Percentiles rank a stretch among this genome's conserved stretches.
These are phyloP conservation scores for Russula griseocarnosa DNA, from an alignment of 768 basidiomycete genomes.

Conservation along the genomic window DNA sequence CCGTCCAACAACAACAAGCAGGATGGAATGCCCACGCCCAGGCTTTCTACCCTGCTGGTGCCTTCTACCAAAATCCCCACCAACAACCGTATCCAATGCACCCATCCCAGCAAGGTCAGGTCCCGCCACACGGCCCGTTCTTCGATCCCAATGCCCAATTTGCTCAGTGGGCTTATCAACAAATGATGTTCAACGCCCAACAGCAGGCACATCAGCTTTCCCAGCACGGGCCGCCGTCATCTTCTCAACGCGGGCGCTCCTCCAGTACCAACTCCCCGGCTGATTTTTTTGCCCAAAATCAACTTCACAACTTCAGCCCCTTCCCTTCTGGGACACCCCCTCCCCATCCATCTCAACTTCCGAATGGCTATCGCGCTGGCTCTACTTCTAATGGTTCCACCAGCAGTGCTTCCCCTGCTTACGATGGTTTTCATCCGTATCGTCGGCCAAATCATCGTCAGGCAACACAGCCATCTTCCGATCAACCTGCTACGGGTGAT, in stretches of 20 bases:
- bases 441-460: constrained; percentile 54
- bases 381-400: constrained; percentile 34
- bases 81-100: constrained; percentile 54
- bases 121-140: constrained; percentile 53
- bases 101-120: constrained; percentile 36
- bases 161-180: constrained; percentile 87
- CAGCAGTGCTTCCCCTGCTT: constrained; percentile 38
- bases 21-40: constrained; percentile 67
- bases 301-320: constrained; percentile 51
- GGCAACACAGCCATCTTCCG: constrained; percentile 33
- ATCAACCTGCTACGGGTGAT: constrained; percentile 36
- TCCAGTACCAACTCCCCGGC: constrained; percentile 39
- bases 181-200: constrained; percentile 75
- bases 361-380: constrained; percentile 39
- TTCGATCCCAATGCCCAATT: constrained; percentile 76
- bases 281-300: constrained; percentile 59
- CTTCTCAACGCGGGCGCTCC: constrained; percentile 40
- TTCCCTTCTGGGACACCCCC: constrained; percentile 72
- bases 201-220: constrained; percentile 28
- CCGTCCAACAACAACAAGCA: constrained; percentile 67
- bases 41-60: constrained; percentile 63
- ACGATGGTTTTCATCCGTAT: constrained; percentile 76
- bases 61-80: constrained; percentile 69
- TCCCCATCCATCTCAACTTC: constrained; percentile 48
- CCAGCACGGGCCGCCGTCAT: constrained; percentile 35